Percentiles rank a stretch among this genome's conserved stretches.
These are phyloP conservation scores for Spergularia bocconei DNA, from an alignment of 148 eudicot genomes.

Conservation along the genomic window DNA sequence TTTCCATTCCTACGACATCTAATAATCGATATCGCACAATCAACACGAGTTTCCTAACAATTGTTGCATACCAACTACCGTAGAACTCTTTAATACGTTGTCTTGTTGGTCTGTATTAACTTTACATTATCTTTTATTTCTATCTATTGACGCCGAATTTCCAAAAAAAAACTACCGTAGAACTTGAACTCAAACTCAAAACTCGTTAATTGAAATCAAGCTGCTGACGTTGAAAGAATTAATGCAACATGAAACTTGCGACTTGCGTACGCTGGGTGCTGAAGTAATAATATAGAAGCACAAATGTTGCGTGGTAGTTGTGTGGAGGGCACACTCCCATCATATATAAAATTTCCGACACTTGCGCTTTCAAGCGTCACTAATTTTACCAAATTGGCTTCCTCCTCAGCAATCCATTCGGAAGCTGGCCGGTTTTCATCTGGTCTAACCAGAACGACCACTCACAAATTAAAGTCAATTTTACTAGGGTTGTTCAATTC, in stretches of 20 bases:
- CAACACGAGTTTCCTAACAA: too few species aligned
- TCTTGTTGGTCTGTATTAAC: too few species aligned
- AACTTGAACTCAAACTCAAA: not conserved
- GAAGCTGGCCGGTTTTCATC: not conserved
- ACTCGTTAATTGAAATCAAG: too few species aligned
- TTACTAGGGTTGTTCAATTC: not conserved
- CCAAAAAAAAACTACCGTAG: too few species aligned
- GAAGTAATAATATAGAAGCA: not conserved
- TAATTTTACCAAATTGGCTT: not conserved
- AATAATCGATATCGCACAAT: too few species aligned
- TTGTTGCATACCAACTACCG: too few species aligned
- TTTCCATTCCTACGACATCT: too few species aligned
- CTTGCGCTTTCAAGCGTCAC: not conserved
- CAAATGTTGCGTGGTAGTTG: not conserved
- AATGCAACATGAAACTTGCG: not conserved
- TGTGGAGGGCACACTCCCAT: constrained; percentile 21
- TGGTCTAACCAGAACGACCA: not conserved
- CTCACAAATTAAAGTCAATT: not conserved
- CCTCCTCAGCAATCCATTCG: constrained; percentile 17
- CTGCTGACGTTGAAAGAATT: too few species aligned
- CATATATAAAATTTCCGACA: not conserved
- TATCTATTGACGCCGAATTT: too few species aligned
- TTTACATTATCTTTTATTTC: too few species aligned
- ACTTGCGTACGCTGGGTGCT: not conserved
- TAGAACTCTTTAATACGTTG: too few species aligned